Percentiles rank a stretch among this genome's conserved stretches.
Evolutionary conservation across 805 yeast species (phyloP).

Genomic region (Metschnikowia aberdeeniae): DNA sequence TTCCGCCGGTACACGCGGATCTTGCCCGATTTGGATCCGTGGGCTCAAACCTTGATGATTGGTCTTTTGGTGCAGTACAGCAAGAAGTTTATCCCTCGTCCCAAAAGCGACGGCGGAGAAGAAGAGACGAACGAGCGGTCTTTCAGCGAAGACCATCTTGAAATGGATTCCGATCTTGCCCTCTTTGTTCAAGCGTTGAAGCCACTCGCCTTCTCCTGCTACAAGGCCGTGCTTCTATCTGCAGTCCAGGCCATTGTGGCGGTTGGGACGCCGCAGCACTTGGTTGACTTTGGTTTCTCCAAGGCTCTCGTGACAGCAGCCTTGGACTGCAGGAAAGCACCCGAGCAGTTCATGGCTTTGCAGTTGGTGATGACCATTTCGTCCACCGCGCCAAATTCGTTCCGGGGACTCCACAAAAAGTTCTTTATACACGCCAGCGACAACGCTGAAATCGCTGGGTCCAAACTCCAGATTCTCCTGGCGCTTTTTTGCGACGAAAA

Average conservation of each 20-base stretch:
- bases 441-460: constrained; percentile 34
- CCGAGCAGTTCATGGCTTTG: constrained; percentile 34
- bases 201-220: constrained; percentile 46
- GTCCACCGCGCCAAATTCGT: constrained; percentile 16
- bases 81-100: constrained; percentile 54
- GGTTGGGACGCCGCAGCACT: constrained; percentile 53
- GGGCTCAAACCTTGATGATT: constrained; percentile 59
- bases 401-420: constrained; percentile 34
- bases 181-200: constrained; percentile 48
- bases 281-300: constrained; percentile 48
- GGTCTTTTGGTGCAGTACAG: constrained; percentile 66
- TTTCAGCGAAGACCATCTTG: constrained; percentile 30
- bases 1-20: constrained; percentile 54
- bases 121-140: constrained; percentile 34
- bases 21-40: constrained; percentile 58
- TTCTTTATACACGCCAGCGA: constrained; percentile 62
- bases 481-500: constrained; percentile 53
- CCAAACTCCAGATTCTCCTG: constrained; percentile 61
- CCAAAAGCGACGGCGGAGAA: constrained; percentile 38
- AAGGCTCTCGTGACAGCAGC: constrained; percentile 45
- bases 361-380: constrained; percentile 36
- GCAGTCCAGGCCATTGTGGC: constrained; percentile 52
- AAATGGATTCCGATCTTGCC: constrained; percentile 53
- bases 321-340: constrained; percentile 22
- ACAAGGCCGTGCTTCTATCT: constrained; percentile 60